phyloP scores from a whole-genome alignment of 305 asterid genomes.

The Solanum aculeatissimum region DNA sequence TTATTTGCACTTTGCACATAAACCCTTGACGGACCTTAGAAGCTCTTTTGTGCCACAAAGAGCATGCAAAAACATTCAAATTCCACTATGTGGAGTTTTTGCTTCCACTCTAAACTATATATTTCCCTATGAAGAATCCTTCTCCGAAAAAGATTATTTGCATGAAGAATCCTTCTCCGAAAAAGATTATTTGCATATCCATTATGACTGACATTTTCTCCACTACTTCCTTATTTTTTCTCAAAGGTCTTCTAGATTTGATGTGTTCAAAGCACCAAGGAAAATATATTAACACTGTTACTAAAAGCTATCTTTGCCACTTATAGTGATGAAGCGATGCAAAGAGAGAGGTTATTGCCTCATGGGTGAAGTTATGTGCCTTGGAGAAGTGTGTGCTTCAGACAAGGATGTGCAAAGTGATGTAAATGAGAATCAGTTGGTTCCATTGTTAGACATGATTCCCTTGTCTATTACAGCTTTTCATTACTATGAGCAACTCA shows the following conservation, averaged over 20 bases:
- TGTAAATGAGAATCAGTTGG: not conserved
- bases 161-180: too few species aligned
- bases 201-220: not conserved
- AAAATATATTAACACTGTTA: not conserved
- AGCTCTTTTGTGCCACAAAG: not conserved
- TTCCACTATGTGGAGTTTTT: not conserved
- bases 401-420: not conserved
- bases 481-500: not conserved
- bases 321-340: not conserved
- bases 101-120: not conserved
- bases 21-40: too few species aligned
- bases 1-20: not conserved
- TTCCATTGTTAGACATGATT: not conserved
- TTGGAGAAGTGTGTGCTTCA: not conserved
- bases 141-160: not conserved
- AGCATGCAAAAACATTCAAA: not conserved
- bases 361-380: not conserved
- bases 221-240: not conserved
- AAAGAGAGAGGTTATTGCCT: not conserved
- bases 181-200: too few species aligned
- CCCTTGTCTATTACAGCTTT: not conserved
- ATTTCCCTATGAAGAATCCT: not conserved
- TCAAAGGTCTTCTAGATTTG: not conserved
- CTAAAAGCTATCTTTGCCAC: not conserved
- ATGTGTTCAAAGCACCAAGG: not conserved